These are phyloP conservation scores for Scheffersomyces illinoinensis DNA, from an alignment of 1,139 yeast genomes.

Conservation along the genomic window DNA sequence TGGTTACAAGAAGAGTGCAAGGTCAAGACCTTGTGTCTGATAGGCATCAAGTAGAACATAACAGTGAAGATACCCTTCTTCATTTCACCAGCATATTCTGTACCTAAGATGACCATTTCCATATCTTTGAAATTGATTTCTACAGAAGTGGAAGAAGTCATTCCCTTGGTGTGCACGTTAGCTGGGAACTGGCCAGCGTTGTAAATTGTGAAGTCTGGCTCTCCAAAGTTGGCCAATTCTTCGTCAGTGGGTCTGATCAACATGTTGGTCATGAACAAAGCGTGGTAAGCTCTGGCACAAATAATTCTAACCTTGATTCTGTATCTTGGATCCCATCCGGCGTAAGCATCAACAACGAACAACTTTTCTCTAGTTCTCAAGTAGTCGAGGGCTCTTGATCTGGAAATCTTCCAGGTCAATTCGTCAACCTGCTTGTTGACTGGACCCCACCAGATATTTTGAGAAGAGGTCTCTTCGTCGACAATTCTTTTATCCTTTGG, in stretches of 20 bases:
- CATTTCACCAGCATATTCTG: conserved; percentile 99
- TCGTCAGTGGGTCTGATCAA: conserved; percentile 91
- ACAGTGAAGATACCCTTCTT: conserved; percentile 99
- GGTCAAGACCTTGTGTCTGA: conserved; percentile 86
- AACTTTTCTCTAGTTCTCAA: conserved; percentile 94
- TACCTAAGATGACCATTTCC: conserved; percentile 99
- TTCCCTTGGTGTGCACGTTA: conserved; percentile 92
- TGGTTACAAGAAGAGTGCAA: conserved; percentile 96
- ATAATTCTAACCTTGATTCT: conserved; percentile 95
- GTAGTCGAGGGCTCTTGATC: conserved; percentile 96
- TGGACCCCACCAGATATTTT: conserved; percentile 99
- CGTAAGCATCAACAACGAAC: conserved; percentile 94
- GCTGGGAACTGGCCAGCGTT: conserved; percentile 99
- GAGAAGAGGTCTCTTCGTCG: conserved; percentile 82
- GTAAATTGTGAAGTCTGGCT: conserved; percentile 98
- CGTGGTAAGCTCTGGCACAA: conserved; percentile 98
- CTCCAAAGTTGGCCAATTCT: conserved; percentile 88
- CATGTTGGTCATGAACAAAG: conserved; percentile 97
- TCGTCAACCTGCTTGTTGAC: conserved; percentile 95
- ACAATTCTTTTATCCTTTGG: conserved; percentile 98
- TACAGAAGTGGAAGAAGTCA: conserved; percentile 95
- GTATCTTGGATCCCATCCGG: conserved; percentile 99
- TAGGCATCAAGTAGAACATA: conserved; percentile 98
- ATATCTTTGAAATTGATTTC: conserved; percentile 95
- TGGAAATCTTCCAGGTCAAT: conserved; percentile 92